phyloP scores from a whole-genome alignment of 805 yeast genomes.

The Yamadazyma scolyti region DNA sequence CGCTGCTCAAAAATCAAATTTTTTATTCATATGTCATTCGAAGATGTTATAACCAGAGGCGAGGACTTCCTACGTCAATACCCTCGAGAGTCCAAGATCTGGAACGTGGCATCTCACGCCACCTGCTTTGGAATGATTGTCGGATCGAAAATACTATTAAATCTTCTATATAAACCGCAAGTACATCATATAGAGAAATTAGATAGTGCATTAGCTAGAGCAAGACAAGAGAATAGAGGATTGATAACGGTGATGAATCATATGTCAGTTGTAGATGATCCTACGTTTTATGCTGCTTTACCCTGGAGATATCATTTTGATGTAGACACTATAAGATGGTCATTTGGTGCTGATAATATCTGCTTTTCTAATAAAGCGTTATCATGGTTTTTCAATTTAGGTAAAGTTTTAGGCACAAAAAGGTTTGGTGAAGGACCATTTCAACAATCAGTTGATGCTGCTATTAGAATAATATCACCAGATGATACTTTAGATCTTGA shows the following conservation, averaged over 20 bases:
- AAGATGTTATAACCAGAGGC: conserved; percentile 67
- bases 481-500: conserved; percentile 60
- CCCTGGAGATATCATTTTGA: conserved; percentile 66
- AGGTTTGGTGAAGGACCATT: conserved; percentile 93
- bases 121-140: conserved; percentile 67
- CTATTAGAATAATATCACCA: conserved; percentile 73
- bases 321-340: conserved; percentile 80
- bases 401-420: conserved; percentile 82
- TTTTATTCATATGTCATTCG: conserved; percentile 54
- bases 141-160: conserved; percentile 58
- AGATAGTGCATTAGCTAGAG: conserved; percentile 58
- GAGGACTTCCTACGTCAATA: conserved; percentile 63
- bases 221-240: conserved; percentile 67
- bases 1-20: too few relatives aligned
- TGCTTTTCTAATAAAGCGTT: conserved; percentile 62
- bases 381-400: conserved; percentile 72
- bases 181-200: conserved; percentile 61
- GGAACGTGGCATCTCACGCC: conserved; percentile 68
- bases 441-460: conserved; percentile 86
- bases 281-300: conserved; percentile 80
- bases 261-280: conserved; percentile 91
- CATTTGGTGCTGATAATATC: conserved; percentile 87
- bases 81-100: conserved; percentile 54
- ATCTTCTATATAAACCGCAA: conserved; percentile 59
- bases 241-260: conserved; percentile 88